These are phyloP conservation scores for Gastrolobium bilobum DNA, from an alignment of 306 rosid species.

Conservation along the genomic window DNA sequence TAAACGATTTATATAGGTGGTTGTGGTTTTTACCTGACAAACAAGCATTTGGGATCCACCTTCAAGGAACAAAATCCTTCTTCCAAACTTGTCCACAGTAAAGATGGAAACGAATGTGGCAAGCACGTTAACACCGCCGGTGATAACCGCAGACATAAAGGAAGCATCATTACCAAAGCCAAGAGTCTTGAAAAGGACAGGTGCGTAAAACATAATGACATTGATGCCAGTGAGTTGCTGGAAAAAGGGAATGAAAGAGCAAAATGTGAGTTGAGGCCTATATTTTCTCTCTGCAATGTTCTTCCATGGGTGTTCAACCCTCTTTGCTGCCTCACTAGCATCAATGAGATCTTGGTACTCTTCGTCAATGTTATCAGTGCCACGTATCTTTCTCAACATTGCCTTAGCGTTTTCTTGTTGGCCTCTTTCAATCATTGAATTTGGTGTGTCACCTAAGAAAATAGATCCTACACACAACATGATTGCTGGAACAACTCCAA, in stretches of 20 bases:
- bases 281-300: neutral
- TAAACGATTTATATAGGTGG: no score
- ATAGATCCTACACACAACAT: no score
- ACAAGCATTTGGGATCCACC: no score
- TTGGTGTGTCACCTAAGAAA: no score
- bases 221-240: neutral
- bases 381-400: neutral
- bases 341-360: slow-evolving; percentile 2
- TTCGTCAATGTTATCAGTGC: neutral
- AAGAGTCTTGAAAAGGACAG: neutral
- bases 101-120: no score
- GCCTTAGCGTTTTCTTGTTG: neutral
- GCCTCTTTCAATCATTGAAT: neutral
- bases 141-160: no score
- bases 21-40: no score
- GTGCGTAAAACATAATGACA: neutral
- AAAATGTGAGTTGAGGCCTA: neutral
- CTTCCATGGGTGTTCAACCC: neutral
- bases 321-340: neutral
- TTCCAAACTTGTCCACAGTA: no score
- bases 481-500: no score
- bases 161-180: neutral
- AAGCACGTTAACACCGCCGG: no score
- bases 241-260: neutral
- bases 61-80: no score